Evolutionary conservation across 495 filamentous ascomycete species (phyloP), one percentile per base, ranked within the genome.

Genomic region (Trichoderma gamsii): DNA sequence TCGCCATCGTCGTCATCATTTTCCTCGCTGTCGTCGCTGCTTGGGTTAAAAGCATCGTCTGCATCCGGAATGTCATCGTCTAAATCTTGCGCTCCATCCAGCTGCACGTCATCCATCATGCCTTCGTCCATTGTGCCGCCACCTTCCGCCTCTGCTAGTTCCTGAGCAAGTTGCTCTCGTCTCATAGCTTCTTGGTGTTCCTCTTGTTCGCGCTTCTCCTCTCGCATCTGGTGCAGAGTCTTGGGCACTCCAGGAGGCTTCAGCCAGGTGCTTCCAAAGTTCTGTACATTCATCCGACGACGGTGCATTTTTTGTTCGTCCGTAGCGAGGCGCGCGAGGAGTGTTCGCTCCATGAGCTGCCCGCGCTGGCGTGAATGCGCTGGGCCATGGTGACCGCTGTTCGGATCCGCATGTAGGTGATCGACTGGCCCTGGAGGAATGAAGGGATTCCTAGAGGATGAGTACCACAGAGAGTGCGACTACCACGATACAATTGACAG

Each of bases 261-360:
- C 70, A 96, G 87, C 92, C 92, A 96, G 35, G 84, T 85, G 71
- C 81, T 85, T 65, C 92, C 92, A 72, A 92, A 92, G 68, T 87
- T 88, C 23, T 86, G 83, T 49, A 93, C 89, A 71, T 90, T 89
- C 27, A 84, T 79, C 73, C 90, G 90, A 56, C 92, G 88, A 15
- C 84, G 80, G 69, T 85, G 85, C 12, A 92, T 77, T 67, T 85
- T 82, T 67, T 83, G 80, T 75, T 96, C 92, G 74, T 94, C 91
- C 65, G 84, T 75, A 6, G 82, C 81, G 21, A 93, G 81, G 21
- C 86, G 83, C 43, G 86, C 80, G 23, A 95, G 84, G 13, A 75
- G 76, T 5, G 84, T 81, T 69, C 82, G 76, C 71, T 83, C 79
- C 71, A 80, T 69, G 59, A 76, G 67, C 67, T 64, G 67, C 72